These are phyloP conservation scores for Talaromyces marneffei DNA, from an alignment of 2,329 filamentous ascomycete species.

Conservation along the genomic window DNA sequence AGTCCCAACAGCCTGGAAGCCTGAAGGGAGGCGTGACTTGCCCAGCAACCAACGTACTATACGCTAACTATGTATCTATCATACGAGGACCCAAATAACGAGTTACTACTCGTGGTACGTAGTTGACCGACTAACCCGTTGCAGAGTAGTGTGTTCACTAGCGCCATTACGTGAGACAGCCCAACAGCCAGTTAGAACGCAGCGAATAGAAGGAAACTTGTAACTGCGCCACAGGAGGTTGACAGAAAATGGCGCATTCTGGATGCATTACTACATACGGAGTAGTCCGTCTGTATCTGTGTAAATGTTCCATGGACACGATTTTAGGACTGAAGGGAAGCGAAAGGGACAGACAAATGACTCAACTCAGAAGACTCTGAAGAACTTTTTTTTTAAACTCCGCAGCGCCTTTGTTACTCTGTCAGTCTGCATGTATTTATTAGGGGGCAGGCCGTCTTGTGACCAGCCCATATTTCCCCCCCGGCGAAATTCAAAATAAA, in stretches of 20 bases:
- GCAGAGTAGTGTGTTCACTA: too few relatives aligned
- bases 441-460: not conserved
- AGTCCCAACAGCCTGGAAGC: too few relatives aligned
- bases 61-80: too few relatives aligned
- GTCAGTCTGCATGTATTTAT: too few relatives aligned
- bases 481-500: not conserved
- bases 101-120: not conserved
- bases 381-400: too few relatives aligned
- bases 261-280: too few relatives aligned
- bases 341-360: not conserved
- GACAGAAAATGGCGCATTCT: not conserved
- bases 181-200: not conserved
- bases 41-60: too few relatives aligned
- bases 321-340: not conserved
- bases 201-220: slow-evolving; percentile 11
- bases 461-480: not conserved
- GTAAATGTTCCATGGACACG: not conserved
- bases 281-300: not conserved
- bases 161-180: not conserved
- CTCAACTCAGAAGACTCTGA: not conserved
- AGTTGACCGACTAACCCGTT: not conserved
- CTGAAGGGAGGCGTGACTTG: too few relatives aligned
- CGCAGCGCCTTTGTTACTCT: too few relatives aligned
- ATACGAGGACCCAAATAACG: not conserved
- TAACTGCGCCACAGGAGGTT: slow-evolving; percentile 23